Evolutionary conservation across 2,329 filamentous ascomycete species (phyloP).

Genomic region (Xenoacremonium recifei): DNA sequence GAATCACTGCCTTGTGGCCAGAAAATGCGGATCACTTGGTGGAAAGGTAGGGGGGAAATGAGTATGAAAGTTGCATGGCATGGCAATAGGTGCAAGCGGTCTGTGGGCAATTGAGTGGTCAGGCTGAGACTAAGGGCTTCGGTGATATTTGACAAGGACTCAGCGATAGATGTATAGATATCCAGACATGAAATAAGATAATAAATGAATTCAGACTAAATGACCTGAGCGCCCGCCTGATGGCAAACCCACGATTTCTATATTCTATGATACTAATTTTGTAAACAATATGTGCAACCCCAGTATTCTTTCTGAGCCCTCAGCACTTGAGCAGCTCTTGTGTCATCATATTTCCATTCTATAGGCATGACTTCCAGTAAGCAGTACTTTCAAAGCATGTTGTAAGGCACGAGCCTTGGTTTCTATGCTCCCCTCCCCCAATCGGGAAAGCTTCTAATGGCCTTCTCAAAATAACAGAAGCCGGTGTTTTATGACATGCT

Average conservation of each 20-base stretch:
- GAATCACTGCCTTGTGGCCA: constrained; percentile 25
- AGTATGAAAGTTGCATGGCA: too few species aligned
- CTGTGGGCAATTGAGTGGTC: too few species aligned
- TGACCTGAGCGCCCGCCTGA: neutral
- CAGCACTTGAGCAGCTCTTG: neutral
- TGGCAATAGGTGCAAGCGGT: too few species aligned
- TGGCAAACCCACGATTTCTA: neutral
- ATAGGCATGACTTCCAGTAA: too few species aligned
- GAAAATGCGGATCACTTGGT: constrained; percentile 21
- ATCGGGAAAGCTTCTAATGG: too few species aligned
- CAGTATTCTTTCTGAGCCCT: neutral
- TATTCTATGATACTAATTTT: neutral
- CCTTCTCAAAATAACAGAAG: neutral
- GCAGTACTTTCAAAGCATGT: too few species aligned
- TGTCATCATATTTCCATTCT: too few species aligned
- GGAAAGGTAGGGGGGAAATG: constrained; percentile 20
- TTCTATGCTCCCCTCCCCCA: too few species aligned
- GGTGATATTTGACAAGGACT: too few species aligned
- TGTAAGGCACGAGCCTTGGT: too few species aligned
- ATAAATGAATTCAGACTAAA: neutral
- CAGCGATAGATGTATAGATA: neutral
- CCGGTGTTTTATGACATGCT: constrained; percentile 8
- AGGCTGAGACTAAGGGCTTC: too few species aligned
- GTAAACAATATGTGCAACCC: neutral
- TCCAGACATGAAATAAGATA: neutral